Base-by-base conservation (phyloP, 2,329 filamentous ascomycete species). In the Aspergillus sp. region DNA sequence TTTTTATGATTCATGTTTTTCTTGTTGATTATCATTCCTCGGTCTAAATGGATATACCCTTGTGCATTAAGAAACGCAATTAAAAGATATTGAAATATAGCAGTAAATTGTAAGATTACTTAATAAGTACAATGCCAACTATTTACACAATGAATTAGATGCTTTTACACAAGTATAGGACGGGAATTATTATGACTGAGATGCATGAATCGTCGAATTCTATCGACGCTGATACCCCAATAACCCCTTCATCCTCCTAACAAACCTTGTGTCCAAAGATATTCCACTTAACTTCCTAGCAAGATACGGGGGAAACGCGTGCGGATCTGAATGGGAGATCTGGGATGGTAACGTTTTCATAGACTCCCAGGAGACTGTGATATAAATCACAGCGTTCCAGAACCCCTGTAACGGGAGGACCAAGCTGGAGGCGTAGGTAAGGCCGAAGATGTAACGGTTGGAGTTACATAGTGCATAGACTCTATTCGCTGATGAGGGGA, bases 391-490 rank as follows among this genome's bases (percentile, higher is more conserved):
- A 5, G 80, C 76, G 62, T 91, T 91, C 85, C 86, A 90, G 57
- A 88, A 85, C 0, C 86, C 86, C 62, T 91, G 86, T 0, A 88
- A 73, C 0, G 86, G 86, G 4, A 91, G 73, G 1, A 89, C 85
- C 32, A 86, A 74, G 0, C 84, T 80, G 29, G 82, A 81, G 56
- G 81, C 78, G 53, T 83, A 79, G 57, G 85, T 80, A 28, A 90
- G 76, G 0, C 74, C 68, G 28, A 80, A 73, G 6, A 73, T 74
- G 0, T 75, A 65, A 4, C 72, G 45, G 32, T 74, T 67, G 0
- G 72, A 66, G 57, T 85, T 71, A 3, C 81, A 71, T 10, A 87
- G 72, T 2, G 79, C 80, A 66, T 83, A 88, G 10, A 89, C 75
- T 4, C 86, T 77, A 62, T 91, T 90, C 52, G 83, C 76, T 30